Conservation (phyloP, 257 asterid genomes). For the Anisodus tanguticus region DNA sequence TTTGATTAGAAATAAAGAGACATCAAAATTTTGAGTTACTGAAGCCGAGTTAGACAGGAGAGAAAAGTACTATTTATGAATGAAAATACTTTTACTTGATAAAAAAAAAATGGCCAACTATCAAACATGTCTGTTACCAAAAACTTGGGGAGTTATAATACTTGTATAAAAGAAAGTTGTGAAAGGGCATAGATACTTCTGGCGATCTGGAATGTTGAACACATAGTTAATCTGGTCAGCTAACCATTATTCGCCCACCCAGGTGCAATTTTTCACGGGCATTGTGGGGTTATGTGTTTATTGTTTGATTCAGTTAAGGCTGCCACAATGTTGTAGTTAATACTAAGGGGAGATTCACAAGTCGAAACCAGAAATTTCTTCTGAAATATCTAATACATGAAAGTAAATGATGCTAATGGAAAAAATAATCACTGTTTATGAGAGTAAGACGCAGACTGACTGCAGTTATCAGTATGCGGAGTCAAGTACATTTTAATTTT, state of each 20-base stretch:
- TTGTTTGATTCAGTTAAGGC: not conserved
- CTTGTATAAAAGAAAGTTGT: not conserved
- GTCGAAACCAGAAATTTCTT: conserved; percentile 22
- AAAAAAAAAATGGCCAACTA: not conserved
- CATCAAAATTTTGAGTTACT: not conserved
- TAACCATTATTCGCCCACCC: not conserved
- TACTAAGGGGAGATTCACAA: not conserved
- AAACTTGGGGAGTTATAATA: not conserved
- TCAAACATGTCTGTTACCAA: not conserved
- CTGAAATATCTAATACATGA: conserved; percentile 9
- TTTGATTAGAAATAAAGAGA: not conserved
- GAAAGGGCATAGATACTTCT: not conserved
- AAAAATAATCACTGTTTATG: not conserved
- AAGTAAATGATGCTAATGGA: conserved; percentile 14
- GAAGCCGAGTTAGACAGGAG: not conserved
- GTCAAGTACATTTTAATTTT: not conserved
- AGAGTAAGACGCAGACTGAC: not conserved
- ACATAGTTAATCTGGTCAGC: not conserved
- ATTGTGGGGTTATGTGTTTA: not conserved
- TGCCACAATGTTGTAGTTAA: not conserved
- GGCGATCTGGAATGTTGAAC: not conserved
- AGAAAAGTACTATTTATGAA: too few relatives aligned
- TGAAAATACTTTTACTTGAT: too few relatives aligned
- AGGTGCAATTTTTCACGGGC: not conserved
- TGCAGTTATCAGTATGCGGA: not conserved